Conservation (phyloP, 192 early-diverging fungal species). For the Coemansia sp. region DNA sequence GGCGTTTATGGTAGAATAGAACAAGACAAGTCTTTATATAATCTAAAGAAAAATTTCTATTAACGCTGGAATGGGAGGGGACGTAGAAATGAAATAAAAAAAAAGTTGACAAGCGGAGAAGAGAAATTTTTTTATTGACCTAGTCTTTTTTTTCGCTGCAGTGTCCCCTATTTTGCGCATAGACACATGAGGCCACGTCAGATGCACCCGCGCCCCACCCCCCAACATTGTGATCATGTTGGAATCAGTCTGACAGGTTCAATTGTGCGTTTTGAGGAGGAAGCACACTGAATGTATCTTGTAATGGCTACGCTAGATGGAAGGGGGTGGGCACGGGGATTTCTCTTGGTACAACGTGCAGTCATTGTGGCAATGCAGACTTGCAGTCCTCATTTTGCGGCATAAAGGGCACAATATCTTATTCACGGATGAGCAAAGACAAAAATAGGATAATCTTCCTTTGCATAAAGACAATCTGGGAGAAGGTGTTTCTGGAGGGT, state of each 20-base stretch:
- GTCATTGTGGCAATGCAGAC: slow-evolving; percentile 1
- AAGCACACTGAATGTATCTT: no score
- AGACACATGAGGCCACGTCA: no score
- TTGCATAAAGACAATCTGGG: not conserved
- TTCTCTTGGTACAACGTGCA: not conserved
- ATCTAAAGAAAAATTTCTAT: not conserved
- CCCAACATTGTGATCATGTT: no score
- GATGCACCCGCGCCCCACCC: no score
- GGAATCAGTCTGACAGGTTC: no score
- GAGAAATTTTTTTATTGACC: not conserved
- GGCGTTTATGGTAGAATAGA: not conserved
- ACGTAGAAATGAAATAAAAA: not conserved
- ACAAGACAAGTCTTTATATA: not conserved
- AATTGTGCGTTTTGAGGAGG: no score
- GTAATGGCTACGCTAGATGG: no score
- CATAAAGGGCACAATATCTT: not conserved
- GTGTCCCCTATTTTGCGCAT: not conserved
- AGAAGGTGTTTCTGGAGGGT: not conserved
- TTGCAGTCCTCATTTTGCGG: not conserved
- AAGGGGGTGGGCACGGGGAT: not conserved
- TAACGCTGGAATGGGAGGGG: no score
- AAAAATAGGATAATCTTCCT: not conserved
- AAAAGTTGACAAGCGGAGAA: not conserved
- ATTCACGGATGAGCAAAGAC: not conserved
- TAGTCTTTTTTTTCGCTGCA: not conserved